A percentile compares a stretch with the other conserved stretches of the same genome.
phyloP scores from a whole-genome alignment of 306 rosid species.

The Cyamopsis tetragonoloba region DNA sequence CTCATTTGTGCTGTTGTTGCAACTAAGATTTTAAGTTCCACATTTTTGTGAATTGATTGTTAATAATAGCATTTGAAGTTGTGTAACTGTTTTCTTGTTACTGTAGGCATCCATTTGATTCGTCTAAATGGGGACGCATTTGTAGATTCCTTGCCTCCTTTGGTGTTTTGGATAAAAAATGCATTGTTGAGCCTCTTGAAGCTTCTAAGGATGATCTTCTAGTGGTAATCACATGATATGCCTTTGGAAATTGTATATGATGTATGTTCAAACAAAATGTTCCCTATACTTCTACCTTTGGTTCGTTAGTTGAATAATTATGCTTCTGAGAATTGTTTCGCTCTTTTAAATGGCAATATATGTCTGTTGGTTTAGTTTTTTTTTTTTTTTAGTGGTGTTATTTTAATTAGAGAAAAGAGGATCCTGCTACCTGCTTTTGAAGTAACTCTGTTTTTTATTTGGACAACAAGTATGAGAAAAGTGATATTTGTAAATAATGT shows the following conservation, averaged over 20 bases:
- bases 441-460: no score
- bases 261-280: neutral
- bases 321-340: no score
- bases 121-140: constrained; percentile 80
- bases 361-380: no score
- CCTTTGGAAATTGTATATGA: neutral
- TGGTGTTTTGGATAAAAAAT: constrained; percentile 41
- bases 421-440: no score
- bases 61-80: neutral
- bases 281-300: no score
- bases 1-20: neutral
- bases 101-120: constrained; percentile 94
- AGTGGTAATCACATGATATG: constrained; percentile 50
- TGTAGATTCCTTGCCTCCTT: constrained; percentile 56
- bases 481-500: no score
- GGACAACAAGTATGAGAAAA: no score
- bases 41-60: neutral
- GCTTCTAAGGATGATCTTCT: constrained; percentile 84
- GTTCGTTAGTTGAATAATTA: no score
- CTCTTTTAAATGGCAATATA: no score
- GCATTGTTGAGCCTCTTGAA: constrained; percentile 76
- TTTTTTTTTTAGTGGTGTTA: no score
- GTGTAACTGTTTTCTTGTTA: neutral
- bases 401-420: no score
- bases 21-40: neutral